A percentile compares a stretch with the other conserved stretches of the same genome.
phyloP scores from a whole-genome alignment of 2,329 filamentous ascomycete genomes.

The Hypoxylon sp. region DNA sequence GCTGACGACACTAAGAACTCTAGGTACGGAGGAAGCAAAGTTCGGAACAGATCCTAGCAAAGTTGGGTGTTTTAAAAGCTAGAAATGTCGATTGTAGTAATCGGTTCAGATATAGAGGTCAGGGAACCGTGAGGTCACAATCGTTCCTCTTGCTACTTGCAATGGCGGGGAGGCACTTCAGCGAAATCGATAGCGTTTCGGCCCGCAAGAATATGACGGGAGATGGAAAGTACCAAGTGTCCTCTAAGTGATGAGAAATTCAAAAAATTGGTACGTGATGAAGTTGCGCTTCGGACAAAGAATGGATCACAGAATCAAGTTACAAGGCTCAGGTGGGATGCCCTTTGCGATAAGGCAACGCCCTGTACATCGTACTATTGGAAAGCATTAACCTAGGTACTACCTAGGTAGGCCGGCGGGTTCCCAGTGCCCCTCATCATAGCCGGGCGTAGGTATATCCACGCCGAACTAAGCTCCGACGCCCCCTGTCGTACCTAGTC shows the following conservation, averaged over 20 bases:
- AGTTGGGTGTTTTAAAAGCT: background rate
- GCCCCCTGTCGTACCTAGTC: too few species aligned
- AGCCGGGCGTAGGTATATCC: conserved; percentile 21
- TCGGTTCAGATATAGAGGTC: background rate
- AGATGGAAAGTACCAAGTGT: background rate
- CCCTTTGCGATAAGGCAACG: conserved; percentile 23
- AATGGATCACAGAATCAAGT: background rate
- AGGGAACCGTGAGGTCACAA: background rate
- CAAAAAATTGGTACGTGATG: too few species aligned
- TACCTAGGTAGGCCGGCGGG: too few species aligned
- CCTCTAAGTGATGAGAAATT: background rate
- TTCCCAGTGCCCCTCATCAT: conserved; percentile 31
- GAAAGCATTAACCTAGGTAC: too few species aligned
- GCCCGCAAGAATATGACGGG: background rate
- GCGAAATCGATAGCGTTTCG: background rate
- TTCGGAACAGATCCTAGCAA: background rate
- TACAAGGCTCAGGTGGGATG: conserved; percentile 26
- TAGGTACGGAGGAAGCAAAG: background rate
- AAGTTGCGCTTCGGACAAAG: conserved; percentile 8
- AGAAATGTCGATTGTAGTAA: background rate
- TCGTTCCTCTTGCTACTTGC: background rate
- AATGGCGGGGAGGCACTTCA: conserved; percentile 18
- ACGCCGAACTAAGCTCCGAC: conserved; percentile 17
- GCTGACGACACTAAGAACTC: background rate
- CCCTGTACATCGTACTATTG: too few species aligned